Evolutionary conservation across 2,329 filamentous ascomycete genomes (phyloP).

Genomic region (Ascosphaera pollenicola): DNA sequence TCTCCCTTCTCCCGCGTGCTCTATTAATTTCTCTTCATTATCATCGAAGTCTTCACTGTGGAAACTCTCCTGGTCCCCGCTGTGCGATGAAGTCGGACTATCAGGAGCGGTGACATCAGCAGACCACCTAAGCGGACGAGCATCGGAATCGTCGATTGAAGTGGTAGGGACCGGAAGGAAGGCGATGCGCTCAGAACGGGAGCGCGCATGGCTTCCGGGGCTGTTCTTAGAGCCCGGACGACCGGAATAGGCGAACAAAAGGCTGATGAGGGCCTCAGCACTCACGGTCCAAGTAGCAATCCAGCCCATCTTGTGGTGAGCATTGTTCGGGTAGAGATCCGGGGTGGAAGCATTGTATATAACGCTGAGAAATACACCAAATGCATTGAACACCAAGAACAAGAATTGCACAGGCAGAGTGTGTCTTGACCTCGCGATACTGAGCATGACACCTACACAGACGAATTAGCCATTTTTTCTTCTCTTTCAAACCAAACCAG

Average conservation of each 20-base stretch:
- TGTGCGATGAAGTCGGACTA: constrained; percentile 36
- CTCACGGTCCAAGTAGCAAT: constrained; percentile 48
- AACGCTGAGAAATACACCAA: constrained; percentile 41
- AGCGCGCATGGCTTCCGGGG: constrained; percentile 1
- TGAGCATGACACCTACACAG: constrained; percentile 56
- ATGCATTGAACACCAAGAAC: constrained; percentile 40
- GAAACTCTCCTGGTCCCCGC: constrained; percentile 23
- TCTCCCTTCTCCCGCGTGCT: constrained; percentile 23
- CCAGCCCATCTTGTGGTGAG: constrained; percentile 83
- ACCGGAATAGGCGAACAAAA: constrained; percentile 39
- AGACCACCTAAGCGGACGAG: constrained; percentile 31
- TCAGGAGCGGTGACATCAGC: constrained; percentile 56
- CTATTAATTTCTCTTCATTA: constrained; percentile 24
- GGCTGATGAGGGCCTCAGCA: constrained; percentile 46
- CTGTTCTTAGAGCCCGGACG: constrained; percentile 16
- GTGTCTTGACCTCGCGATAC: constrained; percentile 55
- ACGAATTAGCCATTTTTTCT: constrained; percentile 2
- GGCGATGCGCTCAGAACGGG: constrained; percentile 28
- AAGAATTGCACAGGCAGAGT: constrained; percentile 45
- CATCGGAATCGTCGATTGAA: constrained; percentile 28
- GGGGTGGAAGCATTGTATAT: constrained; percentile 65
- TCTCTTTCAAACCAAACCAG: constrained; percentile 5
- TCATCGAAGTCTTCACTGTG: constrained; percentile 33
- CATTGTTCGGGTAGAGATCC: constrained; percentile 67
- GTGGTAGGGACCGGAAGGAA: constrained; percentile 42